phyloP scores from a whole-genome alignment of 495 filamentous ascomycete species.

The Cercophora scortea region DNA sequence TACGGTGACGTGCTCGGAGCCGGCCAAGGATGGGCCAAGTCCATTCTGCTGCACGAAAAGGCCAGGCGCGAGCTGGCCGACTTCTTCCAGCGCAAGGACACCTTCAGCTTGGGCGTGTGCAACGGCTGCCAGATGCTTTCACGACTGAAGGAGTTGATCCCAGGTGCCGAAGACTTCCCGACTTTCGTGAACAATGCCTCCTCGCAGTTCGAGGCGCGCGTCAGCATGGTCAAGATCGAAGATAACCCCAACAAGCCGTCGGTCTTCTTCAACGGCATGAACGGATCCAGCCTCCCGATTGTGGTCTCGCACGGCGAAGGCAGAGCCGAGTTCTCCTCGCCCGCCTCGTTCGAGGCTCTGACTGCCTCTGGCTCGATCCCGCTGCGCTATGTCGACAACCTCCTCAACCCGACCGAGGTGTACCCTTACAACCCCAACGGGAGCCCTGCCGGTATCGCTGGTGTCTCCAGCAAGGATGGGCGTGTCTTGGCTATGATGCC shows the following conservation, averaged over 20 bases:
- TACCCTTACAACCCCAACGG: slow-evolving; percentile 96
- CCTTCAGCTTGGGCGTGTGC: slow-evolving; percentile 91
- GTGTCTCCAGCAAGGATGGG: slow-evolving; percentile 70
- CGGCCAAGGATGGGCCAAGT: slow-evolving; percentile 94
- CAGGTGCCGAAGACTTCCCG: slow-evolving; percentile 79
- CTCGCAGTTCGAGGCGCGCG: slow-evolving; percentile 88
- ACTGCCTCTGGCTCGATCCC: slow-evolving; percentile 55
- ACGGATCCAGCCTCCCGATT: slow-evolving; percentile 75
- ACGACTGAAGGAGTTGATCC: slow-evolving; percentile 74
- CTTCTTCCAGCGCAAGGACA: slow-evolving; percentile 86
- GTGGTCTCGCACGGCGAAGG: slow-evolving; percentile 91
- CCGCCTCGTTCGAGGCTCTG: slow-evolving; percentile 45
- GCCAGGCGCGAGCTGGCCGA: slow-evolving; percentile 66
- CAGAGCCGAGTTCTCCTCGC: slow-evolving; percentile 62
- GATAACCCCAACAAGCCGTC: slow-evolving; percentile 49
- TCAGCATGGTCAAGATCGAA: slow-evolving; percentile 81
- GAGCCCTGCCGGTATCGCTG: slow-evolving; percentile 78
- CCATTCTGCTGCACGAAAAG: slow-evolving; percentile 73
- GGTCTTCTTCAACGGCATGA: slow-evolving; percentile 94
- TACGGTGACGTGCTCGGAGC: slow-evolving; percentile 96
- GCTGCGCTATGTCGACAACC: slow-evolving; percentile 79
- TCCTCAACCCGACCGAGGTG: slow-evolving; percentile 60
- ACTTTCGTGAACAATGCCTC: slow-evolving; percentile 77
- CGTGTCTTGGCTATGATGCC: slow-evolving; percentile 93
- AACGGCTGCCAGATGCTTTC: slow-evolving; percentile 97